Percentiles rank a stretch among this genome's conserved stretches.
Conservation (phyloP, 2,329 filamentous ascomycete genomes). For the Didymella exigua region DNA sequence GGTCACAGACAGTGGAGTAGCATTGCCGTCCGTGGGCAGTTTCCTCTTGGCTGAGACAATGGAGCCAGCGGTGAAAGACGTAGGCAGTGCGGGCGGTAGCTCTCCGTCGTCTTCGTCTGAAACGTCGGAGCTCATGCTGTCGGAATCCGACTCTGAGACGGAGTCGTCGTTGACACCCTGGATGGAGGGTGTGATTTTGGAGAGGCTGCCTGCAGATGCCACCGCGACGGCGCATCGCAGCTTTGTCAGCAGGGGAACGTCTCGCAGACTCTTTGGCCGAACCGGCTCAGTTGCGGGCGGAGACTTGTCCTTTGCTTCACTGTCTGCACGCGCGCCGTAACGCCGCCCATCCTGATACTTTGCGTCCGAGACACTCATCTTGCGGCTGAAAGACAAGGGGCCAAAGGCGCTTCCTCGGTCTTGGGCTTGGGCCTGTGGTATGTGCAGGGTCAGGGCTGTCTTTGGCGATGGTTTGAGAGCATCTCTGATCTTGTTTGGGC, state of each 20-base stretch:
- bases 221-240: conserved; percentile 39
- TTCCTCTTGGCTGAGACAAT: conserved; percentile 40
- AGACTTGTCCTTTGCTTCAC: conserved; percentile 2
- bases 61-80: conserved; percentile 25
- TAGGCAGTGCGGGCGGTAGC: conserved; percentile 9
- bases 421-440: conserved; percentile 5
- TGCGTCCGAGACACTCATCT: conserved; percentile 55
- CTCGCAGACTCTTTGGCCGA: conserved; percentile 31
- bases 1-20: conserved; percentile 43
- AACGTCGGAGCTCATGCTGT: conserved; percentile 20
- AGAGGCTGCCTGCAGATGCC: conserved; percentile 26
- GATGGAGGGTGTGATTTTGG: conserved; percentile 25
- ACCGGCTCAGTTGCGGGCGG: not conserved
- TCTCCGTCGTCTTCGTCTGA: conserved; percentile 34
- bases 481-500: conserved; percentile 51
- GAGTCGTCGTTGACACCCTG: conserved; percentile 33
- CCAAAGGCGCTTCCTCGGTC: conserved; percentile 56
- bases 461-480: conserved; percentile 54
- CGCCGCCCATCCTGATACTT: conserved; percentile 61
- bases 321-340: conserved; percentile 40
- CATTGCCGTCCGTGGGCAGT: conserved; percentile 43
- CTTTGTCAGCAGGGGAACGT: conserved; percentile 40
- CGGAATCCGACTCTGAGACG: conserved; percentile 35
- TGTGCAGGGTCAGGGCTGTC: conserved; percentile 4
- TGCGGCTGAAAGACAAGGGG: conserved; percentile 58